These are phyloP conservation scores for Phaeosphaeria sp. DNA, from an alignment of 2,329 filamentous ascomycete genomes.

Conservation along the genomic window DNA sequence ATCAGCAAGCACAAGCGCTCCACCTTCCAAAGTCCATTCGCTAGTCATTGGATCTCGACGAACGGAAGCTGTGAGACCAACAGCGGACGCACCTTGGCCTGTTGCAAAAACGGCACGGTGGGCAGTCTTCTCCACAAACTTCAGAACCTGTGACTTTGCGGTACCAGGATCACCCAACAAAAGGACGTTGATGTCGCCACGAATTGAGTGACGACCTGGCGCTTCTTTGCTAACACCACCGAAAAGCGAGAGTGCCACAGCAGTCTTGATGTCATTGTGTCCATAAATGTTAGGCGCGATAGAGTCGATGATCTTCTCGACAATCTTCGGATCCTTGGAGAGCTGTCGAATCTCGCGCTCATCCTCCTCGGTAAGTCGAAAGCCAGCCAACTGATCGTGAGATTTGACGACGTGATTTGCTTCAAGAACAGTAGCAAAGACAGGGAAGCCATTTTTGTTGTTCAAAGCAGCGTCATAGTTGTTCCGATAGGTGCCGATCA, in stretches of 20 bases:
- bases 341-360: slow-evolving; percentile 88
- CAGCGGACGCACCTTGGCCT: slow-evolving; percentile 93
- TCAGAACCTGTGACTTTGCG: slow-evolving; percentile 95
- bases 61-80: slow-evolving; percentile 96
- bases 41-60: slow-evolving; percentile 92
- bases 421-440: slow-evolving; percentile 96
- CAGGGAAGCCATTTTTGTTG: slow-evolving; percentile 97
- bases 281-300: slow-evolving; percentile 98
- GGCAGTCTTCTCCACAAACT: slow-evolving; percentile 97
- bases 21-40: slow-evolving; percentile 97
- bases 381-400: slow-evolving; percentile 96
- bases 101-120: slow-evolving; percentile 97
- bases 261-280: slow-evolving; percentile 96
- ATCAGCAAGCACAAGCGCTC: slow-evolving; percentile 92
- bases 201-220: slow-evolving; percentile 86
- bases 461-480: slow-evolving; percentile 98
- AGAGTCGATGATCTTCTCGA: slow-evolving; percentile 90
- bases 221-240: slow-evolving; percentile 91
- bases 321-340: slow-evolving; percentile 86
- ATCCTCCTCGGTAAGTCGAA: slow-evolving; percentile 93
- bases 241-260: slow-evolving; percentile 90
- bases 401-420: slow-evolving; percentile 97
- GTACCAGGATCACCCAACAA: slow-evolving; percentile 97
- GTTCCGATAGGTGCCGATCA: slow-evolving; percentile 96
- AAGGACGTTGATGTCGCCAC: slow-evolving; percentile 97